phyloP scores from a whole-genome alignment of 805 yeast genomes.

The Candida tammaniensis region DNA sequence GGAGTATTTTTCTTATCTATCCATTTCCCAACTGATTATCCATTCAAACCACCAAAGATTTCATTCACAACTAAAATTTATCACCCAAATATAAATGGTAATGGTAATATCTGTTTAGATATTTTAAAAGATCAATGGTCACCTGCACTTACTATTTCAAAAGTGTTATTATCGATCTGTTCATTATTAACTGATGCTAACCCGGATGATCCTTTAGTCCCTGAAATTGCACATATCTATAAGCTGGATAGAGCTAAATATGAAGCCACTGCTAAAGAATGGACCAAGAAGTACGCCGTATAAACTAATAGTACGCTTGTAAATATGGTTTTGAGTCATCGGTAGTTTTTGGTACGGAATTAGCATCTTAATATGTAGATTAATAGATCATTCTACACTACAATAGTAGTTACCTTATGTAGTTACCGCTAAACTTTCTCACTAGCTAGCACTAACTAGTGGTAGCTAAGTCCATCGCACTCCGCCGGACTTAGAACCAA shows the following conservation, averaged over 20 bases:
- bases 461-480: no score
- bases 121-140: conserved; percentile 99
- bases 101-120: conserved; percentile 95
- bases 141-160: conserved; percentile 94
- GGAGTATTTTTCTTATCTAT: conserved; percentile 96
- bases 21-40: conserved; percentile 98
- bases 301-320: no score
- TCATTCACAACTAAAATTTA: conserved; percentile 91
- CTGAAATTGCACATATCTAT: conserved; percentile 95
- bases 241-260: conserved; percentile 91
- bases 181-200: conserved; percentile 96
- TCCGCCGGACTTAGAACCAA: no score
- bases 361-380: conserved; percentile 8
- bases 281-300: conserved; percentile 98
- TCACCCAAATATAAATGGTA: conserved; percentile 95
- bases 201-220: conserved; percentile 98
- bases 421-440: no score
- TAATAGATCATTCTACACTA: not conserved
- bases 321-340: not conserved
- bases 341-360: conserved; percentile 5
- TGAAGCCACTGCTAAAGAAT: conserved; percentile 96
- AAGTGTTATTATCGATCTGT: conserved; percentile 91
- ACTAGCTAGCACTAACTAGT: no score
- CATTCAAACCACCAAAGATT: conserved; percentile 94
- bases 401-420: no score